Evolutionary conservation across 83 land plant genomes (phyloP).

Genomic region (Picea abies): DNA sequence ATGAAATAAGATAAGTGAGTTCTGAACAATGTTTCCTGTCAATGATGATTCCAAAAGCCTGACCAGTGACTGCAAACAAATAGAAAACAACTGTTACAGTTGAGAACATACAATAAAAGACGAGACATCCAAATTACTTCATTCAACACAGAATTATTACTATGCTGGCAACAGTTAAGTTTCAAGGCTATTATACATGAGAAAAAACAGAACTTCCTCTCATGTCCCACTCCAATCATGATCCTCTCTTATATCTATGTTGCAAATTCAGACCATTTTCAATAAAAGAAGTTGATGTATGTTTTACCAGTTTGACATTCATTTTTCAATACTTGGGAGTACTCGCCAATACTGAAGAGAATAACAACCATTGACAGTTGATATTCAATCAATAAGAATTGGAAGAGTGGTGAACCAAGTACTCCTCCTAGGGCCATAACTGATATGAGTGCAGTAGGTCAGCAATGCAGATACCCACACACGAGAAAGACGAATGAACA

Average conservation of each 20-base stretch:
- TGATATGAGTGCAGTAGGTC: no score
- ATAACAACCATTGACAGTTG: no score
- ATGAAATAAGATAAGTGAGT: slow-evolving; percentile 78
- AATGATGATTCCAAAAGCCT: slow-evolving; percentile 74
- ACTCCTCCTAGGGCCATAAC: no score
- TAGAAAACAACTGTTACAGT: not conserved
- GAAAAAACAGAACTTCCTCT: not conserved
- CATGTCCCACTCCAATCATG: not conserved
- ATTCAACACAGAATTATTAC: not conserved
- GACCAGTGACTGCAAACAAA: slow-evolving; percentile 71
- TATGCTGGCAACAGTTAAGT: not conserved
- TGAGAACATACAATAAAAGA: not conserved
- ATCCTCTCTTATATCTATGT: not conserved
- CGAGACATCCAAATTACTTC: not conserved
- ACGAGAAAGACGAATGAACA: no score
- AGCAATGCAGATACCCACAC: no score
- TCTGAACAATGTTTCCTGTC: slow-evolving; percentile 52
- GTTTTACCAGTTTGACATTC: not conserved
- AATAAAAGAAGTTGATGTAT: not conserved
- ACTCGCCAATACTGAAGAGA: no score
- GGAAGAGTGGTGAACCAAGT: no score
- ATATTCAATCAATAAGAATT: no score
- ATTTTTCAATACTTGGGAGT: not conserved
- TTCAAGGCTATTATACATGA: not conserved
- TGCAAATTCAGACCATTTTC: no score